Percentiles rank a stretch among this genome's conserved stretches.
Evolutionary conservation across 2,329 filamentous ascomycete genomes (phyloP).

Genomic region (Claviceps humidiphila): DNA sequence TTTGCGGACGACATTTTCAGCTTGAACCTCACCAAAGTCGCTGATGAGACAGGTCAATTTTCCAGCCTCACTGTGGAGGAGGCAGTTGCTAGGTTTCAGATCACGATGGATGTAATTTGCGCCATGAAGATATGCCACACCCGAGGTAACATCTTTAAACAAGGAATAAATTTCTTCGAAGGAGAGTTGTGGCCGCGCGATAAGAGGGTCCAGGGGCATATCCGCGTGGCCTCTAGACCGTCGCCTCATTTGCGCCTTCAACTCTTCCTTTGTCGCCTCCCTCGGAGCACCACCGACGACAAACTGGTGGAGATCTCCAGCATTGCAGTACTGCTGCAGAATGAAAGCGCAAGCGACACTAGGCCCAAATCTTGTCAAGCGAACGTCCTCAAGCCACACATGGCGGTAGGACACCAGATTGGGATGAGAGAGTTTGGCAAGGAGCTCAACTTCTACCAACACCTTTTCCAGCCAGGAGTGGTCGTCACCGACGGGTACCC

Average conservation of each 20-base stretch:
- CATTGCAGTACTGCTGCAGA: conserved; percentile 93
- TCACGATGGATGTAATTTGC: conserved; percentile 95
- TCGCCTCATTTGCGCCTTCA: conserved; percentile 78
- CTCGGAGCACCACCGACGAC: conserved; percentile 56
- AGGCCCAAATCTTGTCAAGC: conserved; percentile 75
- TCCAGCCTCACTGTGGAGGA: conserved; percentile 64
- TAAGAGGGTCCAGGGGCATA: conserved; percentile 35
- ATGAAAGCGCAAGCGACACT: conserved; percentile 93
- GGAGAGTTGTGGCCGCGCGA: conserved; percentile 32
- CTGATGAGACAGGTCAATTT: conserved; percentile 76
- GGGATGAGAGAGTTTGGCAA: conserved; percentile 83
- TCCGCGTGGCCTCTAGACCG: conserved; percentile 68
- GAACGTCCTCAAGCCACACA: conserved; percentile 88
- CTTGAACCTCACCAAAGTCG: conserved; percentile 94
- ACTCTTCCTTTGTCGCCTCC: conserved; percentile 61
- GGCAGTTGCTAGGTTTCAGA: conserved; percentile 89
- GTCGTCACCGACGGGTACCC: conserved; percentile 88
- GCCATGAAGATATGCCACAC: conserved; percentile 75
- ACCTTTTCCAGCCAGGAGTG: conserved; percentile 93
- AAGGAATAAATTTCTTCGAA: conserved; percentile 95
- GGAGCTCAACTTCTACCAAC: conserved; percentile 79
- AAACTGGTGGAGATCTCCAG: conserved; percentile 79
- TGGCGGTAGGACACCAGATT: conserved; percentile 95
- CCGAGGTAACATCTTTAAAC: conserved; percentile 89
- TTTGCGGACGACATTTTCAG: conserved; percentile 65